A percentile compares a stretch with the other conserved stretches of the same genome.
phyloP scores from a whole-genome alignment of 176 grass and related monocot genomes.

The Dendrocalamus sinicus region DNA sequence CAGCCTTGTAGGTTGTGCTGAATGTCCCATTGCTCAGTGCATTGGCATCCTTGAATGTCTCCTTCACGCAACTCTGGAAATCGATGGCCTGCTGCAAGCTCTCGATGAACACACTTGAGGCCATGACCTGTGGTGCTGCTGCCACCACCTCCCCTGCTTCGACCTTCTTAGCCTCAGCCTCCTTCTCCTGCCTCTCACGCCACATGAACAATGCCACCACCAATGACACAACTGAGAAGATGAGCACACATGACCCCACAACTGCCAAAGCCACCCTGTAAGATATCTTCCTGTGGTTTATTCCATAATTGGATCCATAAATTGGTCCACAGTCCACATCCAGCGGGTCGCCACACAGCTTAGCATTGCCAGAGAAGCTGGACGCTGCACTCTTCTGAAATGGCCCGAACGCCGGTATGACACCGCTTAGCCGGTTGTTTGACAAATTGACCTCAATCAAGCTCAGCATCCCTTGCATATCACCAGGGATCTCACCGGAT shows the following conservation, averaged over 20 bases:
- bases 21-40: conserved; percentile 71
- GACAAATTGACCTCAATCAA: conserved; percentile 96
- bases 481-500: conserved; percentile 73
- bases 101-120: conserved; percentile 71
- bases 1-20: conserved; percentile 77
- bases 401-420: conserved; percentile 75
- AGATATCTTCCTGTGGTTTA: conserved; percentile 77
- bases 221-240: conserved; percentile 72
- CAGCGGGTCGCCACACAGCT: conserved; percentile 80
- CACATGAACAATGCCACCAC: conserved; percentile 89
- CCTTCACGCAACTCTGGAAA: conserved; percentile 76
- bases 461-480: conserved; percentile 94
- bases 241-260: conserved; percentile 74
- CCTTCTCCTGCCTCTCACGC: conserved; percentile 91
- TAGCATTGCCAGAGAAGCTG: conserved; percentile 76
- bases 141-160: conserved; percentile 58
- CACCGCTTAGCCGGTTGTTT: conserved; percentile 70
- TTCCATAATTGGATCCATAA: conserved; percentile 60
- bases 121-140: conserved; percentile 54
- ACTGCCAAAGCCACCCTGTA: conserved; percentile 84
- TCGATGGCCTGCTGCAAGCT: conserved; percentile 90
- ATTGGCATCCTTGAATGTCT: conserved; percentile 71
- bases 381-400: conserved; percentile 87
- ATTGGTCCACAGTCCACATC: conserved; percentile 60
- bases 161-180: conserved; percentile 64